These are phyloP conservation scores for Lipomyces chichibuensis DNA, from an alignment of 805 yeast genomes.

Conservation along the genomic window DNA sequence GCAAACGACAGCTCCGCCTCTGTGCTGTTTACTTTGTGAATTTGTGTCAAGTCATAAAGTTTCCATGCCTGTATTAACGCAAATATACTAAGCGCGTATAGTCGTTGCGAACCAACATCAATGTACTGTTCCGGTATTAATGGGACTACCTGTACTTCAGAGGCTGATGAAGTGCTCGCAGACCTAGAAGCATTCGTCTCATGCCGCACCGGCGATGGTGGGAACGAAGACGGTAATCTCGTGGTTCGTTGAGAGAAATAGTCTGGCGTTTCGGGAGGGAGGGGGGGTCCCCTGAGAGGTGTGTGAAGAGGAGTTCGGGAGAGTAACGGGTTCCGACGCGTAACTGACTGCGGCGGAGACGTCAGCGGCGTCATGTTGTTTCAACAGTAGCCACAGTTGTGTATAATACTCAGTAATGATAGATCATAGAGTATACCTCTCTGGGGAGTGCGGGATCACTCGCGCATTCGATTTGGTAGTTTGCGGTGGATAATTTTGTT, in stretches of 20 bases:
- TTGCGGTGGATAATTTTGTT: not conserved
- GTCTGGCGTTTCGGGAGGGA: constrained; percentile 13
- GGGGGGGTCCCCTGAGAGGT: constrained; percentile 4
- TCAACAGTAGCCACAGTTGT: not conserved
- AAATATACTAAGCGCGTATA: constrained; percentile 66
- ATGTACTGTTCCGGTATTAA: constrained; percentile 64
- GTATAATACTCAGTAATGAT: not conserved
- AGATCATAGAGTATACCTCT: not conserved
- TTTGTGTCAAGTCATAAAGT: constrained; percentile 65
- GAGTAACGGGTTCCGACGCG: not conserved
- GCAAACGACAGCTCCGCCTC: constrained; percentile 61
- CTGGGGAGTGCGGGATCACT: not conserved
- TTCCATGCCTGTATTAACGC: constrained; percentile 84
- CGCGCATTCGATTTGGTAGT: not conserved
- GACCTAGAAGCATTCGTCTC: not conserved
- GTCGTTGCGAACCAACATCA: constrained; percentile 77
- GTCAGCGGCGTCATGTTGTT: constrained; percentile 8
- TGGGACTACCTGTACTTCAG: constrained; percentile 32
- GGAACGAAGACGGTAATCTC: constrained; percentile 30
- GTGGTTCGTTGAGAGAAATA: constrained; percentile 25
- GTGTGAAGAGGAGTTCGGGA: not conserved
- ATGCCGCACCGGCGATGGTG: constrained; percentile 28
- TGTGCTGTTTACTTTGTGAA: constrained; percentile 55
- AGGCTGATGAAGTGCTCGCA: not conserved
- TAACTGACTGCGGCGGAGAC: constrained; percentile 10